Percentiles rank a stretch among this genome's conserved stretches.
phyloP scores from a whole-genome alignment of 75 land plant genomes.

The Picea glauca region DNA sequence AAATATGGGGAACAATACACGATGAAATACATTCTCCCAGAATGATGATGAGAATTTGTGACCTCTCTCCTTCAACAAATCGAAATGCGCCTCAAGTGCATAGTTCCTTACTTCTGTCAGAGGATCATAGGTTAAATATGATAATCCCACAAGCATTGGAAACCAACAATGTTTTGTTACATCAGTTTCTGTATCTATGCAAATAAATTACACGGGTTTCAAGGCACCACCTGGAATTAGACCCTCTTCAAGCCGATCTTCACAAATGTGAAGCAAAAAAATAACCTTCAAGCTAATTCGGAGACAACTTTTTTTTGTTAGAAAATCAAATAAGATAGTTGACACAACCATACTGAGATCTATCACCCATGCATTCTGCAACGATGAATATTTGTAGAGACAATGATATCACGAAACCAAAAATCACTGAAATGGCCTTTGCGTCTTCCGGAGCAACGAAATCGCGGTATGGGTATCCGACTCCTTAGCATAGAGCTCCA shows the following conservation, averaged over 20 bases:
- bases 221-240: slow-evolving; percentile 82
- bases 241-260: slow-evolving; percentile 60
- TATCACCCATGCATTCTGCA: too few species aligned
- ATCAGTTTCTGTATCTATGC: slow-evolving; percentile 37
- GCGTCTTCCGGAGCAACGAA: too few species aligned
- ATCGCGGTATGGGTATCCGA: too few species aligned
- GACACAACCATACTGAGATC: too few species aligned
- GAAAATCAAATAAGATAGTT: too few species aligned
- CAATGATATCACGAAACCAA: too few species aligned
- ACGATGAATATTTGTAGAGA: too few species aligned
- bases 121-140: slow-evolving; percentile 90
- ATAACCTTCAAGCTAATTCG: too few species aligned
- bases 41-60: slow-evolving; percentile 77
- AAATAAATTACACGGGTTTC: slow-evolving; percentile 33
- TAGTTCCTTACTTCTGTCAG: slow-evolving; percentile 87
- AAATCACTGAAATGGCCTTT: too few species aligned
- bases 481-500: too few species aligned
- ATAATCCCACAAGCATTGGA: slow-evolving; percentile 94
- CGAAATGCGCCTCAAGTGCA: slow-evolving; percentile 93
- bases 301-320: too few species aligned
- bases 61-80: slow-evolving; percentile 91
- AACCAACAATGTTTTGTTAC: slow-evolving; percentile 96
- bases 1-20: slow-evolving; percentile 92
- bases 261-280: too few species aligned
- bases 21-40: slow-evolving; percentile 94